phyloP scores from a whole-genome alignment of 106 monocot genomes.

The Allium fistulosum region DNA sequence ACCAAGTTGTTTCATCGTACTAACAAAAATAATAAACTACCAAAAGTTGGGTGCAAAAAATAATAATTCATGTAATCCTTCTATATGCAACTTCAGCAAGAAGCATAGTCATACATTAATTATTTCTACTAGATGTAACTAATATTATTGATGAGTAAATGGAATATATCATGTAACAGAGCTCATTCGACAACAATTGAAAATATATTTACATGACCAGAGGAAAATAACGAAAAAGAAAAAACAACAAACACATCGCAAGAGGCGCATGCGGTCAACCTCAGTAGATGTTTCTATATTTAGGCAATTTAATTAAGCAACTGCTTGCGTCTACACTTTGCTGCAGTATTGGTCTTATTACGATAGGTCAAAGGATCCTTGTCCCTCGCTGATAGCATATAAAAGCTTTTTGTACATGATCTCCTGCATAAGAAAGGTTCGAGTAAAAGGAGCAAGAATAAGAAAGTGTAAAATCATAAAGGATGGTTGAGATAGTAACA shows the following conservation, averaged over 20 bases:
- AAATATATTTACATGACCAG: conserved; percentile 2
- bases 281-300: not conserved
- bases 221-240: not conserved
- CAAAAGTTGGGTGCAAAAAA: too few species aligned
- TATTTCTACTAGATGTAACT: too few species aligned
- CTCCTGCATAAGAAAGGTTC: conserved; percentile 36
- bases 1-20: too few species aligned
- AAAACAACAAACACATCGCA: not conserved
- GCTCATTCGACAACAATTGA: not conserved
- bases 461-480: not conserved
- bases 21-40: too few species aligned
- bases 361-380: conserved; percentile 97
- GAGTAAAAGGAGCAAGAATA: not conserved
- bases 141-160: too few species aligned
- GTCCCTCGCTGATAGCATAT: conserved; percentile 86
- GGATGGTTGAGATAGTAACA: not conserved
- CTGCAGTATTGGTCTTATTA: conserved; percentile 6
- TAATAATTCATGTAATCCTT: too few species aligned
- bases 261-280: not conserved
- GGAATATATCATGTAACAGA: too few species aligned
- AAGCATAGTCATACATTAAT: too few species aligned
- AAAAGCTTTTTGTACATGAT: conserved; percentile 85
- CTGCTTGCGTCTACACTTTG: not conserved
- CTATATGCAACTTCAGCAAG: too few species aligned
- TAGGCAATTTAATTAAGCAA: too few species aligned